These are phyloP conservation scores for Voacanga thouarsii DNA, from an alignment of 257 asterid species.

Conservation along the genomic window DNA sequence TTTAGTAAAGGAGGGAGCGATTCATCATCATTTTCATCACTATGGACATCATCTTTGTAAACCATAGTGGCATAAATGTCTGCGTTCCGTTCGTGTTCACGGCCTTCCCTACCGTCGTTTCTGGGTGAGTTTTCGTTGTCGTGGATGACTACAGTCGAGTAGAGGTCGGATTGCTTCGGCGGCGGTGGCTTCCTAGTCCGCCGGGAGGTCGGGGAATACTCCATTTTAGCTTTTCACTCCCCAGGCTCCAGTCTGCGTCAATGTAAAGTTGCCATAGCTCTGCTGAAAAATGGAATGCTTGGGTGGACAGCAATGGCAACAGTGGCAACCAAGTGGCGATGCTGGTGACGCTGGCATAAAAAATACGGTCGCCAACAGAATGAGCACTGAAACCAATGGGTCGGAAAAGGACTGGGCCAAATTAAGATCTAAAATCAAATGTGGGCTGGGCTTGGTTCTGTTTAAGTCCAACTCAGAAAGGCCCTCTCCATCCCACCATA, in stretches of 20 bases:
- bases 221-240: conserved; percentile 32
- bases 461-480: not conserved
- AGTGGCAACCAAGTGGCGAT: not conserved
- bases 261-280: not conserved
- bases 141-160: conserved; percentile 55
- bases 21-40: conserved; percentile 45
- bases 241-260: not conserved
- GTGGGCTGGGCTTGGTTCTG: not conserved
- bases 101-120: not conserved
- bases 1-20: conserved; percentile 81
- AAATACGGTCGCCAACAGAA: not conserved
- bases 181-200: conserved; percentile 60
- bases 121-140: conserved; percentile 14
- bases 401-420: not conserved
- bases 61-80: conserved; percentile 63
- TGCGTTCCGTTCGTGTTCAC: conserved; percentile 26
- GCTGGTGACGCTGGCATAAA: not conserved
- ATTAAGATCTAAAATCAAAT: not conserved
- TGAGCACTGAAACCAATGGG: not conserved
- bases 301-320: not conserved
- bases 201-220: conserved; percentile 56
- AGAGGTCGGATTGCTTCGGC: conserved; percentile 55
- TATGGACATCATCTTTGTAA: conserved; percentile 46
- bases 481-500: not conserved
- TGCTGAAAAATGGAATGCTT: not conserved